phyloP scores from a whole-genome alignment of 1,284 basidiomycete species.

The Austroboletus novae-zelandiae region DNA sequence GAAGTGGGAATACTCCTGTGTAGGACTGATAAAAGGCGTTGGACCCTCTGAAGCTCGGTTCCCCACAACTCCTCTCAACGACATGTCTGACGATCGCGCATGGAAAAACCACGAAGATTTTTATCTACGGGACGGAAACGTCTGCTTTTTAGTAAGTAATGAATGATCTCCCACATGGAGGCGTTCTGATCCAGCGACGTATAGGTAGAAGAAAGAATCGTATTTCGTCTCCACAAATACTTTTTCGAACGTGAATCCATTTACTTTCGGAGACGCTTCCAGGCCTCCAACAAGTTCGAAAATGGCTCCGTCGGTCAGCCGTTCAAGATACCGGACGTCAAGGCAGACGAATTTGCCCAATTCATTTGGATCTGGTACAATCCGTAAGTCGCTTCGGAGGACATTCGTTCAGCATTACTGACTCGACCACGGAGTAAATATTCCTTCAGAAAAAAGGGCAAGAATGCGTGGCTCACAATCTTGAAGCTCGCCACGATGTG shows the following conservation, averaged over 20 bases:
- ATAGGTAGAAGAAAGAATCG: constrained; percentile 43
- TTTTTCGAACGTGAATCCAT: constrained; percentile 66
- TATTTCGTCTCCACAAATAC: constrained; percentile 59
- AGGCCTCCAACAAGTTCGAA: constrained; percentile 29
- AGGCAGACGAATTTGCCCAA: constrained; percentile 49
- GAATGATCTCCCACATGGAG: not conserved
- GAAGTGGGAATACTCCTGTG: constrained; percentile 5
- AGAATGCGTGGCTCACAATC: constrained; percentile 58
- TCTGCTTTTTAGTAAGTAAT: constrained; percentile 21
- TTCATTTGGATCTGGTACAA: constrained; percentile 74
- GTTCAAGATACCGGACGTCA: constrained; percentile 33
- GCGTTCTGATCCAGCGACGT: not conserved
- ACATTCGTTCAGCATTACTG: not conserved
- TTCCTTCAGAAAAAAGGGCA: constrained; percentile 19
- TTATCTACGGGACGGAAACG: constrained; percentile 20
- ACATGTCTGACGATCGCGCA: not conserved
- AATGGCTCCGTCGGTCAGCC: constrained; percentile 38
- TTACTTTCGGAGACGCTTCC: constrained; percentile 42
- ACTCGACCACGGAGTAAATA: constrained; percentile 13
- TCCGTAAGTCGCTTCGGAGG: constrained; percentile 39
- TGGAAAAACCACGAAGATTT: constrained; percentile 7
- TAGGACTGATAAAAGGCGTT: constrained; percentile 14
- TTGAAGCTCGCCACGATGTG: constrained; percentile 57
- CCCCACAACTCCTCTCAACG: not conserved
- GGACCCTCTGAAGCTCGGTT: not conserved